Evolutionary conservation across 345 rosid species (phyloP).

Genomic region (Cardamine resedifolia): DNA sequence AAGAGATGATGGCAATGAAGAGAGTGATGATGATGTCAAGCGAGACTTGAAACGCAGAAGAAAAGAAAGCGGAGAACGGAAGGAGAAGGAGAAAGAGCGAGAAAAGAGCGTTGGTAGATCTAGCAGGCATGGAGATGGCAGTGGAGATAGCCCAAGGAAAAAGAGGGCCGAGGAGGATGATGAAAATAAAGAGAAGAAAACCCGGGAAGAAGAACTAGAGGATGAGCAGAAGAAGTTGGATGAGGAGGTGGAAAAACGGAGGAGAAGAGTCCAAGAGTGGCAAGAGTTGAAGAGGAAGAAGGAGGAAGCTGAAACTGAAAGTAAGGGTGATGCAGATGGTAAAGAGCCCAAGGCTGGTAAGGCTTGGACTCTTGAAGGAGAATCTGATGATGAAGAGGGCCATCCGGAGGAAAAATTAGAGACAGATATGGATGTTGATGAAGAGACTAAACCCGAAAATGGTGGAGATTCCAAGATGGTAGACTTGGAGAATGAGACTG

Average conservation of each 20-base stretch:
- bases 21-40: slow-evolving; percentile 51
- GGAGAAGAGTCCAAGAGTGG: slow-evolving; percentile 98
- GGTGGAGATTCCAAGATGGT: slow-evolving; percentile 53
- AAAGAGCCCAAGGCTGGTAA: slow-evolving; percentile 63
- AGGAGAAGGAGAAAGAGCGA: slow-evolving; percentile 68
- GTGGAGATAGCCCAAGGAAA: slow-evolving; percentile 57
- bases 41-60: slow-evolving; percentile 58
- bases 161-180: slow-evolving; percentile 52
- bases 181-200: slow-evolving; percentile 56
- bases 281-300: slow-evolving; percentile 86
- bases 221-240: slow-evolving; percentile 80
- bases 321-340: slow-evolving; percentile 51
- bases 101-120: slow-evolving; percentile 57
- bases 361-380: slow-evolving; percentile 91
- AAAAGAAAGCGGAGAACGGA: slow-evolving; percentile 57
- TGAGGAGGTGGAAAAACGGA: slow-evolving; percentile 83
- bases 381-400: slow-evolving; percentile 90
- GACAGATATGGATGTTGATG: slow-evolving; percentile 59
- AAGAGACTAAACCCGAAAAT: slow-evolving; percentile 41
- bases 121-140: slow-evolving; percentile 54
- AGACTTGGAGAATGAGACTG: slow-evolving; percentile 44
- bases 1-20: slow-evolving; percentile 55
- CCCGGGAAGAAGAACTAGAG: slow-evolving; percentile 79
- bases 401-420: slow-evolving; percentile 44
- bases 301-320: slow-evolving; percentile 76